A percentile compares a stretch with the other conserved stretches of the same genome.
These are phyloP conservation scores for Hirschioporus abietinus DNA, from an alignment of 768 basidiomycete species.

Conservation along the genomic window DNA sequence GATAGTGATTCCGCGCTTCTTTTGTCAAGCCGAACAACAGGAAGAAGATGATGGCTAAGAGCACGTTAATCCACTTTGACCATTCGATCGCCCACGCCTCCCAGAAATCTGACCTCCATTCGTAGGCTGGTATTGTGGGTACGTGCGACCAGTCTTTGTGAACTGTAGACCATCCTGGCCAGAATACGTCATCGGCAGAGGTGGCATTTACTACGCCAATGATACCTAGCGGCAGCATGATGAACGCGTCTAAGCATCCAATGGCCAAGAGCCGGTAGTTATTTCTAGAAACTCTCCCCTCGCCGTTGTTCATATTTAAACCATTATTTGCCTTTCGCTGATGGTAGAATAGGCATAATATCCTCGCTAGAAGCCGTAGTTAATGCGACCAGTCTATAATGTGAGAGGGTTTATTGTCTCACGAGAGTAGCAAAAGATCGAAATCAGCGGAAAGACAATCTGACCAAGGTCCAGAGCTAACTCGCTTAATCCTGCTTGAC, in stretches of 20 bases:
- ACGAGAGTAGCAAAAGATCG: not conserved
- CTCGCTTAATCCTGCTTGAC: not conserved
- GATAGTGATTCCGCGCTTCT: not conserved
- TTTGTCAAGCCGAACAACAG: not conserved
- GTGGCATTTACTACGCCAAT: not conserved
- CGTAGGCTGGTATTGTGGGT: not conserved
- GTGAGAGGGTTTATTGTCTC: not conserved
- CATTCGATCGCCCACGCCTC: not conserved
- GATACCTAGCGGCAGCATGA: not conserved
- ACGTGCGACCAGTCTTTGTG: not conserved
- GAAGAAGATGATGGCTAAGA: not conserved
- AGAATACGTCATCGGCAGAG: not conserved
- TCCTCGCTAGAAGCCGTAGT: not conserved
- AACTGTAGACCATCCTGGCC: not conserved
- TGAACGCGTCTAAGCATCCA: not conserved
- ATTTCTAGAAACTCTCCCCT: not conserved
- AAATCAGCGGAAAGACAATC: not conserved
- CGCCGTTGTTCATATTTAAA: no score
- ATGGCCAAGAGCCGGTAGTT: not conserved
- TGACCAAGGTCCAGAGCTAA: not conserved
- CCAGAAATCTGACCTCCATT: not conserved
- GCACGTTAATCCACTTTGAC: not conserved
- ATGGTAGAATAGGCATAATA: not conserved
- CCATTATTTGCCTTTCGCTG: not conserved
- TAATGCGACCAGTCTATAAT: not conserved